Evolutionary conservation across 768 basidiomycete species (phyloP).

Genomic region (Leucocoprinus sp.): DNA sequence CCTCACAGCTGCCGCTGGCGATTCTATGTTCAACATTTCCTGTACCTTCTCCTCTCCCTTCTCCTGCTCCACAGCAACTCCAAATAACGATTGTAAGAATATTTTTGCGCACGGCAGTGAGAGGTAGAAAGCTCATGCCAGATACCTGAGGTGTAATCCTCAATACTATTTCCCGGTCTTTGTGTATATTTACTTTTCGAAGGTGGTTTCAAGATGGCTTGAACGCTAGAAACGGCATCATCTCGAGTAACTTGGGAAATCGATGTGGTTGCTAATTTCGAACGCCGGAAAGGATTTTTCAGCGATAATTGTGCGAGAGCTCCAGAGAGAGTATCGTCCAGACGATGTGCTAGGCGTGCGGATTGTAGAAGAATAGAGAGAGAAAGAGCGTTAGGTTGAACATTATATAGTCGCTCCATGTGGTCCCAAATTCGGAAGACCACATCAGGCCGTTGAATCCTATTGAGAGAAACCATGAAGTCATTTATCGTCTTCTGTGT

Average conservation of each 20-base stretch:
- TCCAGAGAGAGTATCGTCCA: conserved; percentile 44
- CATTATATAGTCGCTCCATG: conserved; percentile 48
- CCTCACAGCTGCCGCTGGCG: conserved; percentile 14
- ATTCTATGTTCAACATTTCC: conserved; percentile 20
- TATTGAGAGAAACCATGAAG: conserved; percentile 31
- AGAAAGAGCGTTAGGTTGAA: conserved; percentile 45
- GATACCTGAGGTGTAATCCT: conserved; percentile 26
- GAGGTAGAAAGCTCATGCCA: conserved; percentile 40
- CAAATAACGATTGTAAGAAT: conserved; percentile 50
- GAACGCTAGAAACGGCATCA: conserved; percentile 22
- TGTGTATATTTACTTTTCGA: conserved; percentile 1
- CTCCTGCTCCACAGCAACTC: conserved; percentile 29
- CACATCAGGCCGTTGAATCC: conserved; percentile 49
- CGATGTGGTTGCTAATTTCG: neutral
- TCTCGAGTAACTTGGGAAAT: conserved; percentile 13
- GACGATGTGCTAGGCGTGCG: conserved; percentile 42
- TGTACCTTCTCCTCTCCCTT: conserved; percentile 19
- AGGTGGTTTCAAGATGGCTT: neutral
- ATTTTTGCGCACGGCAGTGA: conserved; percentile 40
- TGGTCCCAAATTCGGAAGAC: conserved; percentile 65
- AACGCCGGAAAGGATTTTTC: conserved; percentile 25
- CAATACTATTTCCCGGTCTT: neutral
- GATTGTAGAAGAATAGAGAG: conserved; percentile 55
- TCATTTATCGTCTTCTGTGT: conserved; percentile 16
- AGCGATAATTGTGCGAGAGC: conserved; percentile 38